Evolutionary conservation across 2,329 filamentous ascomycete species (phyloP).

Genomic region (Cladophialophora bantiana): DNA sequence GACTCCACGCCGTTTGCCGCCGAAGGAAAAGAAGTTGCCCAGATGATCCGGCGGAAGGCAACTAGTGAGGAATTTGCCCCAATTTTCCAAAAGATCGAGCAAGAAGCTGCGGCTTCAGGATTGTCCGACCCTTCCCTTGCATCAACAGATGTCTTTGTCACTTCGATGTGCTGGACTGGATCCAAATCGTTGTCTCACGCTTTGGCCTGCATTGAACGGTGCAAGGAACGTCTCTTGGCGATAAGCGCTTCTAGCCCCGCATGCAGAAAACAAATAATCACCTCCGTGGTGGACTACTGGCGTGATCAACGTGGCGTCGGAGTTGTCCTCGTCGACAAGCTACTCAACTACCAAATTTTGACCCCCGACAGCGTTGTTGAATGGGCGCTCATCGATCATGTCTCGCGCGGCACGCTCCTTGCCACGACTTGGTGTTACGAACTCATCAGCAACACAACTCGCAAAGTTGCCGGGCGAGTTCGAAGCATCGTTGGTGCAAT

Average conservation of each 20-base stretch:
- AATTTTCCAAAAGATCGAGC: constrained; percentile 79
- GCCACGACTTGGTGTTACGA: constrained; percentile 82
- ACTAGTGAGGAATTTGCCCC: constrained; percentile 85
- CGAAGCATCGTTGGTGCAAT: constrained; percentile 76
- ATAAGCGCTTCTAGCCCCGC: constrained; percentile 76
- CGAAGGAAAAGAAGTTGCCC: constrained; percentile 82
- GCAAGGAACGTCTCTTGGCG: constrained; percentile 84
- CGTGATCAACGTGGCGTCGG: constrained; percentile 88
- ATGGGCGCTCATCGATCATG: constrained; percentile 79
- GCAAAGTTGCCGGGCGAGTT: constrained; percentile 86
- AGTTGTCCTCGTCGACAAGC: constrained; percentile 91
- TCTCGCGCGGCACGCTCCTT: constrained; percentile 71
- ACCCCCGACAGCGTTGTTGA: constrained; percentile 84
- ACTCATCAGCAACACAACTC: constrained; percentile 84
- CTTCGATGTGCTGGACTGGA: constrained; percentile 89
- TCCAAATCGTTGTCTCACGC: constrained; percentile 97
- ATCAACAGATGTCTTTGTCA: constrained; percentile 94
- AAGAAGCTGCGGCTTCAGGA: constrained; percentile 72
- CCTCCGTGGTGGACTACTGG: constrained; percentile 92
- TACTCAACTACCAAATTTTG: constrained; percentile 95
- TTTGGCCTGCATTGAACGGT: constrained; percentile 92
- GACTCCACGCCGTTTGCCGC: constrained; percentile 79
- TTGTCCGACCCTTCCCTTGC: constrained; percentile 77
- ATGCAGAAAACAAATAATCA: constrained; percentile 86
- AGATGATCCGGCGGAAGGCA: constrained; percentile 82